Base-by-base conservation (phyloP, 306 rosid species). In the Citrullus amarus region DNA sequence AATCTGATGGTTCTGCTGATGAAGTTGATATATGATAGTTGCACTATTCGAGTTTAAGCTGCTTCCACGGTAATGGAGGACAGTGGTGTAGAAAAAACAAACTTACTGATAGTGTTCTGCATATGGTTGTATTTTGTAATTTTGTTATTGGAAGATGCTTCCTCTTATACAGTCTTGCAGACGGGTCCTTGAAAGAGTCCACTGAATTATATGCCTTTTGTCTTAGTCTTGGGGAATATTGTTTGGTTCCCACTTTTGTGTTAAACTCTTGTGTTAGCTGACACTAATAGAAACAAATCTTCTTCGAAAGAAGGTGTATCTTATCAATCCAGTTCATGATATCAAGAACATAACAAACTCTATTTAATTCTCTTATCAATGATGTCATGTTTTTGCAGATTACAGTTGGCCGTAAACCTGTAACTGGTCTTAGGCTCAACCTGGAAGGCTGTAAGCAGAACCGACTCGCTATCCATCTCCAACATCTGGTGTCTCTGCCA, bases 331-430 rank as follows among this genome's bases (percentile, higher is more conserved):
- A 34, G 48, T 63, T 65, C 11, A 14, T 51, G 76, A 48, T 71
- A 16, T 25, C 38, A 50, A 72, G 36, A 16, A 32, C 8, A 48
- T 8, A 9, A 76, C 20, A 56, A 54, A 2, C 79, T 57, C 6
- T 53, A 0, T 75, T n/a, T 75, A 51, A 30, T 46, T 48, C 9
- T 75, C 79, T 76, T 14, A 41, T 57, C 8, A 16, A 39, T 6
- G 55, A 39, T 43, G 71, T 43, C 38, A 54, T 84, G 61, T 36
- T 80, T 41, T 74, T 78, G 80, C 97, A 95, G 99, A 97, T 96
- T 77, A 96, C 97, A 38, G 99, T 92, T 10, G 99, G 99, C 70
- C 97, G 99, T 25, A 96, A 92, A 83, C 99, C 99, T 32, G 97
- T 90, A 46, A 96, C 99, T 0, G 99, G 99, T 83, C 91, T 96